Evolutionary conservation across 495 filamentous ascomycete genomes (phyloP), one percentile per base, ranked within the genome.

Genomic region (Lepidopterella palustris): DNA sequence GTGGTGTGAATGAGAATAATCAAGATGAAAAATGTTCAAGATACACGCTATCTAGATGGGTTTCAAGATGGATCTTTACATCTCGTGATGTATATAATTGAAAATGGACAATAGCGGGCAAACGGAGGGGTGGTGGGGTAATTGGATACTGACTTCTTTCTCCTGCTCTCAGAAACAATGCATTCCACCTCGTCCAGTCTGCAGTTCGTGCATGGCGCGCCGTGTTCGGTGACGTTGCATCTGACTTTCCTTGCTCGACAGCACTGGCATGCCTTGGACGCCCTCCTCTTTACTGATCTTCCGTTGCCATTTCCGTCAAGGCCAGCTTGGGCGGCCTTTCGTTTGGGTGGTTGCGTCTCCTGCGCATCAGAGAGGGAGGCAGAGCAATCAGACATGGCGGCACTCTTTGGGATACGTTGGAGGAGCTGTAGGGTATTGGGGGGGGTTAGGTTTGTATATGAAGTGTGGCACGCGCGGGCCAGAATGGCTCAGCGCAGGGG

Each of bases 231-330:
- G 59, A 95, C 91, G 76, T 96, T 89, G 75, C 91, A 96, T 49
- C 91, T 80, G n/a, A 96, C 91, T 72, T 96, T 96, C 65, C 91
- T 84, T 24, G 87, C 82, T 55, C 91, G 80, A 68, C 91, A 96
- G 63, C 86, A 88, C 64, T 88, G 87, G 69, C 91, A 96, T 23
- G 91, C 91, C 55, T 91, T 87, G 5, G 90, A 87, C 2, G 91
- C 91, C 62, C 91, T 80, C 55, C 91, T 77, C 72, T 96, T 96
- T 24, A 88, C 84, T 53, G 72, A 69, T 35, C 72, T 69, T 50
- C 64, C 64, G 53, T 73, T 67, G 39, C 65, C 57, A 56, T 70
- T 59, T 31, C 67, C 65, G 31, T 71, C 71, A 25, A 76, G 57
- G 35, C 71, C 72, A 18, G 72, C 74, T 26, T 64, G 66, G 39